Conservation (phyloP, 1,284 basidiomycete species). For the Pyrrhoderma lamaoense region DNA sequence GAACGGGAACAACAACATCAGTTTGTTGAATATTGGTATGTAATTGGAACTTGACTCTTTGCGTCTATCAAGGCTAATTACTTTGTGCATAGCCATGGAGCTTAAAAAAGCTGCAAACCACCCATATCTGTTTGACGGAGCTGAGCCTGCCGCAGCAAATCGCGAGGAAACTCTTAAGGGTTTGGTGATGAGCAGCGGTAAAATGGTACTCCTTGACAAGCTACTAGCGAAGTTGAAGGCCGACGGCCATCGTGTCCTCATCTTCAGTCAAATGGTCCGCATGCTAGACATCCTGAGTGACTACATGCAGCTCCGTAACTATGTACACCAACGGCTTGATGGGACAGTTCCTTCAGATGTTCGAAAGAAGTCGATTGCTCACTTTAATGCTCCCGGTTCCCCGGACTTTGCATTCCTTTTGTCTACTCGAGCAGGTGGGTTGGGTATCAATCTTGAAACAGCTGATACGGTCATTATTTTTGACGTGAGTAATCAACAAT, state of each 20-base stretch:
- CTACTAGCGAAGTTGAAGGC: constrained; percentile 83
- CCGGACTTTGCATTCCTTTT: constrained; percentile 78
- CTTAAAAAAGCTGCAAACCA: constrained; percentile 98
- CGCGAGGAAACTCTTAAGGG: constrained; percentile 89
- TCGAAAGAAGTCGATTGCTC: constrained; percentile 79
- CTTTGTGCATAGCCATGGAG: constrained; percentile 69
- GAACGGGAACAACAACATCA: constrained; percentile 79
- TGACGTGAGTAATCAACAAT: constrained; percentile 59
- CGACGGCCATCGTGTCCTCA: constrained; percentile 93
- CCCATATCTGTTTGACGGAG: constrained; percentile 96
- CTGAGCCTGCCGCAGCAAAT: constrained; percentile 71
- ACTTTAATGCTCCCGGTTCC: constrained; percentile 69
- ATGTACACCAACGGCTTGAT: constrained; percentile 72
- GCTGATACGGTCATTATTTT: constrained; percentile 99
- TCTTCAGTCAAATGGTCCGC: constrained; percentile 99
- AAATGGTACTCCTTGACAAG: constrained; percentile 96
- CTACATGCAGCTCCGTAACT: constrained; percentile 88
- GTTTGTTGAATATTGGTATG: constrained; percentile 84
- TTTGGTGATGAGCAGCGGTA: constrained; percentile 96
- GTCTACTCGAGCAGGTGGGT: constrained; percentile 93
- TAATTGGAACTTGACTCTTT: constrained; percentile 22
- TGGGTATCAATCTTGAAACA: constrained; percentile 98
- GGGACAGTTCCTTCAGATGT: constrained; percentile 71
- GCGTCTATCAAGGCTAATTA: too few relatives aligned
- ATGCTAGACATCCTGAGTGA: constrained; percentile 98